Evolutionary conservation across 1,139 yeast genomes (phyloP).

Genomic region (Pichia sp.): DNA sequence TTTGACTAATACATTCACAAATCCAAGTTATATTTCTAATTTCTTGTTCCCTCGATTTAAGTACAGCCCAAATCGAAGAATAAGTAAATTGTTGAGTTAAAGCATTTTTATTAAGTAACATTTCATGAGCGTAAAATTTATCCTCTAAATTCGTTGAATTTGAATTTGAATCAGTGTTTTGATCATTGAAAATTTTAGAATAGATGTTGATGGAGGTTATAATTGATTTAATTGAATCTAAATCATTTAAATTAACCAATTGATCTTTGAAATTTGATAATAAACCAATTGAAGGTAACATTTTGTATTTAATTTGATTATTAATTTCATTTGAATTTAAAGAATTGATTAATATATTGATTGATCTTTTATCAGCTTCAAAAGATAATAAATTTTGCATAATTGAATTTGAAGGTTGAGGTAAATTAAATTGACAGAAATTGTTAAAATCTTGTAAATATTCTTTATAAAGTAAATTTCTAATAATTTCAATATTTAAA

Average conservation of each 20-base stretch:
- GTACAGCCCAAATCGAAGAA: slow-evolving; percentile 93
- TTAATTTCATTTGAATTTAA: slow-evolving; percentile 65
- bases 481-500: slow-evolving; percentile 86
- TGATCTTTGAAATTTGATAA: slow-evolving; percentile 52
- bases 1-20: slow-evolving; percentile 92
- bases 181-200: slow-evolving; percentile 59
- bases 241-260: slow-evolving; percentile 72
- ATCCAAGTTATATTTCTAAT: slow-evolving; percentile 96
- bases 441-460: slow-evolving; percentile 80
- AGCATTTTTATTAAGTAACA: slow-evolving; percentile 86
- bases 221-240: slow-evolving; percentile 70
- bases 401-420: slow-evolving; percentile 72
- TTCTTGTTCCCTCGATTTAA: slow-evolving; percentile 93
- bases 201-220: slow-evolving; percentile 73
- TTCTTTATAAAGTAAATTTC: slow-evolving; percentile 87
- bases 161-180: slow-evolving; percentile 41
- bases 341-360: slow-evolving; percentile 86
- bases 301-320: slow-evolving; percentile 56
- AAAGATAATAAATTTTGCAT: slow-evolving; percentile 73
- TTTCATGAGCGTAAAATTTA: slow-evolving; percentile 85
- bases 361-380: slow-evolving; percentile 93
- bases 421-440: slow-evolving; percentile 54
- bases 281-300: slow-evolving; percentile 76
- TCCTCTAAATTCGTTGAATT: too few relatives aligned
- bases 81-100: slow-evolving; percentile 95